Percentiles rank a stretch among this genome's conserved stretches.
Evolutionary conservation across 257 asterid species (phyloP).

Genomic region (Parsonsia alboflavescens): DNA sequence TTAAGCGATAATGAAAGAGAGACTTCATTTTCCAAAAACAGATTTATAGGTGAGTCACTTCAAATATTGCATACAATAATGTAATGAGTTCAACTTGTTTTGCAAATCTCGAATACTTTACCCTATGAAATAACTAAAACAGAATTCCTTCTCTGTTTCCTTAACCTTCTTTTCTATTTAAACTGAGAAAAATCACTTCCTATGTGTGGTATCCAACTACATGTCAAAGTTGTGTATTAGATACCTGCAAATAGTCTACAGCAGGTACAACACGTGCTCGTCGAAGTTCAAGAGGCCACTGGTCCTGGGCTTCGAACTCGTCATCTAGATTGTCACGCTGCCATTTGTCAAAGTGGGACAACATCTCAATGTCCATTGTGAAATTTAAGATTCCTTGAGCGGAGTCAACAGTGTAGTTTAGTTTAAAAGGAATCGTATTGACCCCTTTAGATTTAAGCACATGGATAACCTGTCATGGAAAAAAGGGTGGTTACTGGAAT

Average conservation of each 20-base stretch:
- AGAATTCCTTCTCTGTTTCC: neutral
- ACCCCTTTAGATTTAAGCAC: conserved; percentile 71
- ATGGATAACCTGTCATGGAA: conserved; percentile 49
- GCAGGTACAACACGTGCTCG: conserved; percentile 91
- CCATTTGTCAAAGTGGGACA: conserved; percentile 95
- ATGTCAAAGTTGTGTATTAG: neutral
- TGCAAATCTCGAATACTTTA: neutral
- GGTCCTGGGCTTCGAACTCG: conserved; percentile 88
- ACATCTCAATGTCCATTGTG: conserved; percentile 91
- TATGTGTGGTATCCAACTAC: neutral
- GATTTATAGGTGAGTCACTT: no score
- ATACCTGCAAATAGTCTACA: conserved; percentile 85
- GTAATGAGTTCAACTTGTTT: neutral
- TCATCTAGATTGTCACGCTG: conserved; percentile 72
- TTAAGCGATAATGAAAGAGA: no score
- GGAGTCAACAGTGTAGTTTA: conserved; percentile 71
- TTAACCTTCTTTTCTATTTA: neutral
- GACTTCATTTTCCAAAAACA: no score
- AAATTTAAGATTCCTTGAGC: conserved; percentile 92
- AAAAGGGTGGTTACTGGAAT: neutral
- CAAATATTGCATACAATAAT: no score
- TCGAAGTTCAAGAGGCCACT: conserved; percentile 93
- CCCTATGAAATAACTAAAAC: neutral
- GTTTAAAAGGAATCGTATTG: conserved; percentile 69
- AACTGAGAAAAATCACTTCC: neutral